Evolutionary conservation across 108 stramenopile genomes (phyloP), one percentile per base, ranked within the genome.

Genomic region (Conticribra weissflogii): DNA sequence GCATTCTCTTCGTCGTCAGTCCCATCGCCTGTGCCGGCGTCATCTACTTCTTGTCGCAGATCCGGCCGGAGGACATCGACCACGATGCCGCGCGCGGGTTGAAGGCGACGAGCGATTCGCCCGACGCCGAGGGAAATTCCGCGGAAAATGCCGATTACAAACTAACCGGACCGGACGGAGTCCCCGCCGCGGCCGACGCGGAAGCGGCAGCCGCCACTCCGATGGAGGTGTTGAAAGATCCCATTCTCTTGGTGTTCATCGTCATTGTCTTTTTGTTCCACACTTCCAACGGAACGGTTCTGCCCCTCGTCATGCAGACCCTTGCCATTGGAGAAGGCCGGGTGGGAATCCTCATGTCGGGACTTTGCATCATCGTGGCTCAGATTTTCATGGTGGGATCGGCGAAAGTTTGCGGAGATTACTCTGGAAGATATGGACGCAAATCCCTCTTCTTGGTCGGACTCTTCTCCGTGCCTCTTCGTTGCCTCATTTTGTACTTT

Each of bases 301-400:
- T 95, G 27, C 94, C 94, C 0, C 71, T 95, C 33, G 91, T 92
- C 18, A 95, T 95, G 94, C 93, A 92, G 71, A 95, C 88, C 7
- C 71, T 91, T 25, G 90, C 91, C 1, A 85, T 91, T 77, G 89
- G 87, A 54, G 85, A 84, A 50, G 89, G 91, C 23, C 52, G 83
- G 8, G 68, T 47, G n/a, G 90, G 94, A 31, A 88, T 95, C 33
- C 75, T 95, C 32, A 66, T 95, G 78, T 86, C 85, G n/a, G 94
- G 94, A 28, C 61, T 92, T 32, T 95, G 94, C 65, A 95, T 95
- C 49, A 84, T 88, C 48, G 72, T 95, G 15, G 94, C 94, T 19
- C 94, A 95, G 63, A 36, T 86, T 3, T 86, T 91, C 78, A 95
- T 95, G 94, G 91, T 92, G 9, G 63, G 74, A 7, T 81, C 78